Percentiles rank a stretch among this genome's conserved stretches.
phyloP scores from a whole-genome alignment of 2,329 filamentous ascomycete genomes.

The Colletotrichum sp. region DNA sequence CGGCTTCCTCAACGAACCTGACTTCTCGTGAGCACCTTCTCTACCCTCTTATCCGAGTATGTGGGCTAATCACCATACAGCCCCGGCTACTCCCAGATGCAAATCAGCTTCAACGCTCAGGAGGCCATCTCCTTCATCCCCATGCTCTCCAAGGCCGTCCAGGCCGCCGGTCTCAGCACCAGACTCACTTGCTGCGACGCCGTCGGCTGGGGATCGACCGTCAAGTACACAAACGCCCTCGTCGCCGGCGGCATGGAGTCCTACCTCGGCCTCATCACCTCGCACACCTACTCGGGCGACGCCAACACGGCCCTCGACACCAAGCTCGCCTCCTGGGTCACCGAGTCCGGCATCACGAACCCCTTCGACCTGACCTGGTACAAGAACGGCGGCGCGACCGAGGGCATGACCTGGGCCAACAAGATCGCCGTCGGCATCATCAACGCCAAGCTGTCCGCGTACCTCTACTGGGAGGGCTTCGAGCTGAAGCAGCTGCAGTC shows the following conservation, averaged over 20 bases:
- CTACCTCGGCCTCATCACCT: constrained; percentile 39
- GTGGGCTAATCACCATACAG: constrained; percentile 9
- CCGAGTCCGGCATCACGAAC: constrained; percentile 53
- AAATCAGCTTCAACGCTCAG: constrained; percentile 32
- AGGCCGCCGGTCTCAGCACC: background rate
- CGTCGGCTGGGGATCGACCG: constrained; percentile 42
- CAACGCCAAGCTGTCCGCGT: constrained; percentile 52
- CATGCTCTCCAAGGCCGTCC: constrained; percentile 1
- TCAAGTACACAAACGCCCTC: constrained; percentile 39
- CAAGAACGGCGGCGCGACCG: constrained; percentile 46
- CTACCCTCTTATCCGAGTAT: rapidly evolving
- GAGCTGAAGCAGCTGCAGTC: constrained; percentile 33
- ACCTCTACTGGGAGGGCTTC: constrained; percentile 60
- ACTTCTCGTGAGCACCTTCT: background rate
- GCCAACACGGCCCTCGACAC: constrained; percentile 45
- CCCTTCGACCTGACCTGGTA: constrained; percentile 52
- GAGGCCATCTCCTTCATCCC: constrained; percentile 24
- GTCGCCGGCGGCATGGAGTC: constrained; percentile 33
- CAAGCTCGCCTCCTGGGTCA: constrained; percentile 52
- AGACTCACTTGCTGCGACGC: constrained; percentile 41
- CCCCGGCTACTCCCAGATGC: constrained; percentile 41
- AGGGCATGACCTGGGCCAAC: constrained; percentile 61
- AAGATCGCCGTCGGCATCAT: constrained; percentile 55
- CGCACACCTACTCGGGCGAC: constrained; percentile 45
- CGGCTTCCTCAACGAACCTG: constrained; percentile 23